Conservation (phyloP, 345 rosid species). For the Hypericum androsaemum region DNA sequence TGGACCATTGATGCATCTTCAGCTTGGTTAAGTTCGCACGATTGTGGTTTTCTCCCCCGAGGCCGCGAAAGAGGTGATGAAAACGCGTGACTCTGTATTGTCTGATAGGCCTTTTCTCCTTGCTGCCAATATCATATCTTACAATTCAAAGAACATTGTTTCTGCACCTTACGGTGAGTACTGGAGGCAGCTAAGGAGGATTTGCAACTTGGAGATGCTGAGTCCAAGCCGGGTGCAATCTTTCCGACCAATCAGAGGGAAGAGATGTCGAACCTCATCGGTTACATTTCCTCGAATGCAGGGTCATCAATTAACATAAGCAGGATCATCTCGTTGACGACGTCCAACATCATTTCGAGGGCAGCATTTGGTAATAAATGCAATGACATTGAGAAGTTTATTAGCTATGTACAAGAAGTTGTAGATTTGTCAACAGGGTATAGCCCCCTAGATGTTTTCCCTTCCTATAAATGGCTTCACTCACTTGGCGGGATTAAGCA, state of each 20-base stretch:
- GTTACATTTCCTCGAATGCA: not conserved
- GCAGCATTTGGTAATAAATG: conserved; percentile 20
- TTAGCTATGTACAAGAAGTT: not conserved
- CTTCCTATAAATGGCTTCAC: conserved; percentile 22
- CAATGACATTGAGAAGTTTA: conserved; percentile 16
- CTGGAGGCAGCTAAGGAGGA: conserved; percentile 8
- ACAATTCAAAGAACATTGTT: not conserved
- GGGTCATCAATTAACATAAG: conserved; percentile 18
- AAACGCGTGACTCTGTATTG: conserved; percentile 2
- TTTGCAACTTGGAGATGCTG: not conserved
- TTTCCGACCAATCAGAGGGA: too few relatives aligned
- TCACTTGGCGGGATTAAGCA: conserved; percentile 7
- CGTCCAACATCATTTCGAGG: conserved; percentile 11
- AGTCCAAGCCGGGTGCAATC: too few relatives aligned
- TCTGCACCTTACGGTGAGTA: conserved; percentile 5
- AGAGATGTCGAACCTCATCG: not conserved
- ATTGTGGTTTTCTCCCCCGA: conserved; percentile 4
- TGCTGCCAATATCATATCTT: not conserved
- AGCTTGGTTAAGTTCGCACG: conserved; percentile 5
- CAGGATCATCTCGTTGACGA: conserved; percentile 4
- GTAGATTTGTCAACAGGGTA: conserved; percentile 13
- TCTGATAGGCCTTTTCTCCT: not conserved
- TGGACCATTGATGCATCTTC: conserved; percentile 10
- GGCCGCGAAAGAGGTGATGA: conserved; percentile 9
- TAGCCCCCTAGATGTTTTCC: conserved; percentile 18